phyloP scores from a whole-genome alignment of 768 basidiomycete genomes.

The Tremella fuciformis region DNA sequence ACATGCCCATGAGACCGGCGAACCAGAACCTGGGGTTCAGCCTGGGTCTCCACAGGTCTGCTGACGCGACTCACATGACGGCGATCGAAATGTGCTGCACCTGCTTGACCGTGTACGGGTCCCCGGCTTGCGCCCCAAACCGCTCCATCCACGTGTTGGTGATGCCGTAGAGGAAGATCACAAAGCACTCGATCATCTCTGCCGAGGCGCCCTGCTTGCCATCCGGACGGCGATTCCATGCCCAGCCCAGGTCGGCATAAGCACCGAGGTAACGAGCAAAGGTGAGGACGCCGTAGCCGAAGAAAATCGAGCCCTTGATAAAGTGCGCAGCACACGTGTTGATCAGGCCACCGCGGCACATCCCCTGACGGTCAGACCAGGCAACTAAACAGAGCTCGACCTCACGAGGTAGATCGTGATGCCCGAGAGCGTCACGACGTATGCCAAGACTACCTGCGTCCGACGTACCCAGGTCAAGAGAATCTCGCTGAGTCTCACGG shows the following conservation, averaged over 20 bases:
- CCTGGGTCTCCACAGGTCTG: neutral
- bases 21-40: constrained; percentile 76
- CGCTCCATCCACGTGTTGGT: constrained; percentile 98
- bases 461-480: constrained; percentile 57
- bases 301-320: constrained; percentile 85
- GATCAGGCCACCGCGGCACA: constrained; percentile 71
- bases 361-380: constrained; percentile 55
- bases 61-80: constrained; percentile 51
- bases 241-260: constrained; percentile 84
- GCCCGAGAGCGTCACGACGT: constrained; percentile 65
- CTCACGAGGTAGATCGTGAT: constrained; percentile 68
- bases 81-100: constrained; percentile 94
- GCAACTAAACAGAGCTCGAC: neutral
- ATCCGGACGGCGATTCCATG: constrained; percentile 67
- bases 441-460: constrained; percentile 67
- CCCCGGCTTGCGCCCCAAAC: constrained; percentile 74
- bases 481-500: constrained; percentile 18
- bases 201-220: constrained; percentile 35
- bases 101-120: constrained; percentile 84
- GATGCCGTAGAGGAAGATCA: constrained; percentile 80
- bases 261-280: constrained; percentile 95
- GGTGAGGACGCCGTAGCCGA: constrained; percentile 79
- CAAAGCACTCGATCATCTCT: constrained; percentile 52
- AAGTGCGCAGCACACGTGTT: constrained; percentile 78
- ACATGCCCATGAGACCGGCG: constrained; percentile 83